Percentiles rank a stretch among this genome's conserved stretches.
These are phyloP conservation scores for Rhinocladiella similis DNA, from an alignment of 2,329 filamentous ascomycete genomes.

Conservation along the genomic window DNA sequence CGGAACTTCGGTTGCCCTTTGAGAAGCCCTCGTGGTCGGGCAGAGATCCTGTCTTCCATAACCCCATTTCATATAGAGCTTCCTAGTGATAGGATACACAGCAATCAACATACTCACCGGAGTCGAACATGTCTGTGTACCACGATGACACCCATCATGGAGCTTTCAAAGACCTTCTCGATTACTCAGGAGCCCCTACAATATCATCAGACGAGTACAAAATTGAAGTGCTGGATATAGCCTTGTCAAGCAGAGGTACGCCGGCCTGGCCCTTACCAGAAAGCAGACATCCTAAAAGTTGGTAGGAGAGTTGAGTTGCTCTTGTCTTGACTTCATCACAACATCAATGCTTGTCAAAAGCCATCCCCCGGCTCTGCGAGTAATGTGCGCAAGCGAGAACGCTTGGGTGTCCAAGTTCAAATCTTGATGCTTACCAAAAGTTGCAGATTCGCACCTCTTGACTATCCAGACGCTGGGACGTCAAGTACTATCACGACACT, in stretches of 20 bases:
- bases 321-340: background rate
- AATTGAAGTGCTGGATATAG: slow-evolving; percentile 2
- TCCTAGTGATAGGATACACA: background rate
- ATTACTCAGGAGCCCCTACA: background rate
- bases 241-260: background rate
- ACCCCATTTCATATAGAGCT: background rate
- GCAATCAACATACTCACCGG: background rate
- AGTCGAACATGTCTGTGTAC: background rate
- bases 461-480: slow-evolving; percentile 3
- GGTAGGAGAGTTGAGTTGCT: background rate
- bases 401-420: background rate
- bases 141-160: slow-evolving; percentile 4
- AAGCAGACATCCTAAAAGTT: background rate
- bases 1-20: background rate
- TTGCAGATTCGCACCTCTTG: slow-evolving; percentile 9
- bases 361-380: background rate
- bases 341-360: background rate
- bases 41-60: background rate
- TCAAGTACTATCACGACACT: slow-evolving; percentile 2
- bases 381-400: background rate
- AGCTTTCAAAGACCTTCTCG: slow-evolving; percentile 7
- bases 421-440: background rate
- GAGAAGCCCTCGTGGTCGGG: background rate
- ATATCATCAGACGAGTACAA: slow-evolving; percentile 1
- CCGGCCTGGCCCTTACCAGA: background rate